Evolutionary conservation across 345 rosid species (phyloP).

Genomic region (Geranium rotundifolium): DNA sequence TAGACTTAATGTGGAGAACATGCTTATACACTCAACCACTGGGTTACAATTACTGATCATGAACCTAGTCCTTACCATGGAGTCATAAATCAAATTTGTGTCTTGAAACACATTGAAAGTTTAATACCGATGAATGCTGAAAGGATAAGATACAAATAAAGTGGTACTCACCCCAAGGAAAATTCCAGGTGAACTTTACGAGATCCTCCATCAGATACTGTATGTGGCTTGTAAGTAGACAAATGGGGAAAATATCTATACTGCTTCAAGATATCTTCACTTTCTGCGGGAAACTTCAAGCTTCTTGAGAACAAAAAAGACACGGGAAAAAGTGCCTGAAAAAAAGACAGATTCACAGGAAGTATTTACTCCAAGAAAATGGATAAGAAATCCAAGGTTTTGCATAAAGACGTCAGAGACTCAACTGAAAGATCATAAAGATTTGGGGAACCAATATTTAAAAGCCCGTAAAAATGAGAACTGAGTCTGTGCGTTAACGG

Average conservation of each 20-base stretch:
- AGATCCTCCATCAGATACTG: conserved; percentile 25
- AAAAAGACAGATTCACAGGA: background rate
- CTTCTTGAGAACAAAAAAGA: conserved; percentile 52
- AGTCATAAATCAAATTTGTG: background rate
- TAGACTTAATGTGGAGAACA: background rate
- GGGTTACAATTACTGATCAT: no score
- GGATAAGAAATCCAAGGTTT: background rate
- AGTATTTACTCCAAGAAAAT: background rate
- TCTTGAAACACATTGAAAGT: background rate
- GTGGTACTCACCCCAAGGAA: conserved; percentile 67
- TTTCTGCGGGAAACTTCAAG: conserved; percentile 64
- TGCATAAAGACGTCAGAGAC: background rate
- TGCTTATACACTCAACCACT: background rate
- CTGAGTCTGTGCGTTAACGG: no score
- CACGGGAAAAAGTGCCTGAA: conserved; percentile 73
- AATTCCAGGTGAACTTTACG: conserved; percentile 86
- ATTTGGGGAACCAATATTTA: background rate
- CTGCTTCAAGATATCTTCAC: conserved; percentile 35
- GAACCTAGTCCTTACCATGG: background rate
- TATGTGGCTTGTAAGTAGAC: conserved; percentile 31
- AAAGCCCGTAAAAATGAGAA: no score
- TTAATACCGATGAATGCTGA: background rate
- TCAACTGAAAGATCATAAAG: background rate
- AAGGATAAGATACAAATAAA: background rate
- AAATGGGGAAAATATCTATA: conserved; percentile 50